Conservation (phyloP, 176 grass and related monocot species). For the Carex pumila region DNA sequence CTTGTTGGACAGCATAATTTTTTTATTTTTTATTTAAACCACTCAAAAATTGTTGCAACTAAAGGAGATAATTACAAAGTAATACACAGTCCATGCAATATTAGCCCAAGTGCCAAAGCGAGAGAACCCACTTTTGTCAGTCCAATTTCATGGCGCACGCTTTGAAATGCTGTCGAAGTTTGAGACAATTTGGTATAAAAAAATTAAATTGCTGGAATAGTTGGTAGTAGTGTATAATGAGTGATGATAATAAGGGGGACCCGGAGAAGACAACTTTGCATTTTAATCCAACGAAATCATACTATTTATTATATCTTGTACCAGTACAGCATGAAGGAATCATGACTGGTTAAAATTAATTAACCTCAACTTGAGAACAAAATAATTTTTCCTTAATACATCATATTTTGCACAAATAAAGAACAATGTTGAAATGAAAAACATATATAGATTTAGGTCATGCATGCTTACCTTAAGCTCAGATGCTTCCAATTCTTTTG, state of each 20-base stretch:
- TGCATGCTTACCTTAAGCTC: not conserved
- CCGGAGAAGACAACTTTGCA: not conserved
- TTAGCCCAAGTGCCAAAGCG: not conserved
- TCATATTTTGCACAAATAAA: not conserved
- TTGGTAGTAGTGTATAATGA: no score
- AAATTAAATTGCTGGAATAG: not conserved
- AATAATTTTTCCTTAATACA: not conserved
- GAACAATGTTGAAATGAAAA: not conserved
- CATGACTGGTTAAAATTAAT: not conserved
- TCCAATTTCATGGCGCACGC: not conserved
- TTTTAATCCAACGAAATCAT: not conserved
- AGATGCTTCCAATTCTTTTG: not conserved
- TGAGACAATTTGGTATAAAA: not conserved
- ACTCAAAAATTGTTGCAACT: not conserved
- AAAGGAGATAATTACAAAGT: not conserved
- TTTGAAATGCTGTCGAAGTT: not conserved
- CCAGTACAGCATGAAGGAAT: not conserved
- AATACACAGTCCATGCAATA: not conserved
- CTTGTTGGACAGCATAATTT: not conserved
- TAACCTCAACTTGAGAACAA: not conserved
- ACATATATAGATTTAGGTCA: not conserved
- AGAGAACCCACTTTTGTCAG: not conserved
- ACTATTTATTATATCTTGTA: not conserved
- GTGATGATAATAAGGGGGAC: not conserved
- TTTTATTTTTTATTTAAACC: not conserved